Conservation (phyloP, 306 rosid genomes). For the Begonia masoniana region DNA sequence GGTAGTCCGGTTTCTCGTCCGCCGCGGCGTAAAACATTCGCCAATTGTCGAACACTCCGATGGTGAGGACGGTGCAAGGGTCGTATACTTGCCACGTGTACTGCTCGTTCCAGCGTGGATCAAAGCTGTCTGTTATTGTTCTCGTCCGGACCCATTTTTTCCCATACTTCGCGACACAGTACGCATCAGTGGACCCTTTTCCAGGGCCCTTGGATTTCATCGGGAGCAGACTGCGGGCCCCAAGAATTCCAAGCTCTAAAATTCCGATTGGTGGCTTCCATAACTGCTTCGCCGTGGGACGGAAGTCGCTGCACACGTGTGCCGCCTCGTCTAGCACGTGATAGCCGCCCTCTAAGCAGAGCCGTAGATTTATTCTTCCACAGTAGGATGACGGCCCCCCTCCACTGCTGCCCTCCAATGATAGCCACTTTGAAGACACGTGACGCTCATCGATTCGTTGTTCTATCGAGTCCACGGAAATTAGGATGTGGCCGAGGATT, state of each 20-base stretch:
- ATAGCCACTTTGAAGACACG: slow-evolving; percentile 73
- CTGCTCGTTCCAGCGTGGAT: slow-evolving; percentile 62
- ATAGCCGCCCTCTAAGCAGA: slow-evolving; percentile 87
- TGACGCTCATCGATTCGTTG: slow-evolving; percentile 81
- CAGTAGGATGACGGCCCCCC: slow-evolving; percentile 34
- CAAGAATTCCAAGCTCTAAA: slow-evolving; percentile 81
- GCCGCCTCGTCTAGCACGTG: slow-evolving; percentile 99
- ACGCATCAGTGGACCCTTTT: slow-evolving; percentile 44
- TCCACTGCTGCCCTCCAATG: slow-evolving; percentile 22
- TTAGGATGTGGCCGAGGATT: slow-evolving; percentile 43
- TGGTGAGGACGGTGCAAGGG: slow-evolving; percentile 41
- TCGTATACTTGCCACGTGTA: slow-evolving; percentile 59
- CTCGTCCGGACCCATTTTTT: slow-evolving; percentile 55
- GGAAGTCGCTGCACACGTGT: slow-evolving; percentile 89
- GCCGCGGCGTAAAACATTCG: slow-evolving; percentile 22
- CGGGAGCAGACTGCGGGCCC: slow-evolving; percentile 70
- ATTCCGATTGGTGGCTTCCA: slow-evolving; percentile 86
- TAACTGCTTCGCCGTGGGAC: slow-evolving; percentile 82
- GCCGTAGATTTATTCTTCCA: slow-evolving; percentile 61
- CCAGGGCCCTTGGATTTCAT: slow-evolving; percentile 28
- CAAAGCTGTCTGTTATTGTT: slow-evolving; percentile 35
- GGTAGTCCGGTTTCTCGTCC: slow-evolving; percentile 24
- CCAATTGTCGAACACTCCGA: slow-evolving; percentile 45
- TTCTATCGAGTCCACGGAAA: slow-evolving; percentile 54
- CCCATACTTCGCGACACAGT: slow-evolving; percentile 55